These are phyloP conservation scores for Saccharomyces hybrid DNA, from an alignment of 1,139 yeast species.

Conservation along the genomic window DNA sequence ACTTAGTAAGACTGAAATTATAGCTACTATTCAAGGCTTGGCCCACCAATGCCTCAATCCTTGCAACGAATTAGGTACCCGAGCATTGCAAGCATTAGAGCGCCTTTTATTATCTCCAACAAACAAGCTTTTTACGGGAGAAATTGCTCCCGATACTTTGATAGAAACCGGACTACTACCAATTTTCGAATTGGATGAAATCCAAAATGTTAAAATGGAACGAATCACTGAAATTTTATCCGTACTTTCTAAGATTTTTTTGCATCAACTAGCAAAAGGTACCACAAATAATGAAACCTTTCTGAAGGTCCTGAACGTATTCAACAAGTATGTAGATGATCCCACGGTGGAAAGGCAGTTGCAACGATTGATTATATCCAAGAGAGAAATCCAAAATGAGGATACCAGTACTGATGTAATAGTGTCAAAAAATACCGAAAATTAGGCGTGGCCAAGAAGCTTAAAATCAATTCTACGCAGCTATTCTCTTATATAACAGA, in stretches of 20 bases:
- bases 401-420: neutral
- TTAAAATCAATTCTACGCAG: neutral
- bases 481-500: neutral
- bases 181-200: slow-evolving; percentile 44
- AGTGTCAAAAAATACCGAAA: neutral
- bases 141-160: slow-evolving; percentile 42
- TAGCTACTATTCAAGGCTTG: slow-evolving; percentile 66
- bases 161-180: slow-evolving; percentile 74
- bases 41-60: slow-evolving; percentile 88
- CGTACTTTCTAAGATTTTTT: slow-evolving; percentile 61
- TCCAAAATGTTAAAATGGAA: slow-evolving; percentile 44
- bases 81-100: slow-evolving; percentile 54
- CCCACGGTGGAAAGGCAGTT: slow-evolving; percentile 37
- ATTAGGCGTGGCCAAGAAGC: neutral
- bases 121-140: slow-evolving; percentile 28
- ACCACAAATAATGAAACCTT: slow-evolving; percentile 40
- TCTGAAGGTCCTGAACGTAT: slow-evolving; percentile 41
- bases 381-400: slow-evolving; percentile 29
- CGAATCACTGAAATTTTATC: slow-evolving; percentile 48
- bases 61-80: slow-evolving; percentile 63
- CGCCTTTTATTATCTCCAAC: slow-evolving; percentile 35
- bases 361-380: slow-evolving; percentile 33
- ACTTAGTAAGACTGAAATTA: slow-evolving; percentile 32
- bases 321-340: slow-evolving; percentile 41
- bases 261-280: slow-evolving; percentile 45